Evolutionary conservation across 2,329 filamentous ascomycete species (phyloP).

Genomic region (Trichoderma brevicompactum): DNA sequence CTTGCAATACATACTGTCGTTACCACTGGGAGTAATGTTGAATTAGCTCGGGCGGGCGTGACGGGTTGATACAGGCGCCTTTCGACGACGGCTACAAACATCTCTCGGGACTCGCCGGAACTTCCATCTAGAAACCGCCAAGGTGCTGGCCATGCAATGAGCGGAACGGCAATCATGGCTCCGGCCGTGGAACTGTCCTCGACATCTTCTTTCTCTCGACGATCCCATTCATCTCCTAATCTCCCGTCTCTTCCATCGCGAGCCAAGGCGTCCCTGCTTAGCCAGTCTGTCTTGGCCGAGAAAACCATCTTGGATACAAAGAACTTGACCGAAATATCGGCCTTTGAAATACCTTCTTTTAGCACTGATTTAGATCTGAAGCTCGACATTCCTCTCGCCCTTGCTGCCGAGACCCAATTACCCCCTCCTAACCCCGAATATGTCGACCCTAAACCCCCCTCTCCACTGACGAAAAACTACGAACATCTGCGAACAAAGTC

Average conservation of each 20-base stretch:
- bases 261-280: constrained; percentile 34
- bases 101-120: constrained; percentile 11
- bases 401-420: neutral
- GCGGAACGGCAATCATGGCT: constrained; percentile 45
- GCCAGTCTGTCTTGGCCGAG: constrained; percentile 3
- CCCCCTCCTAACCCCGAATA: constrained; percentile 18
- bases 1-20: neutral
- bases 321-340: constrained; percentile 38
- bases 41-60: constrained; percentile 33
- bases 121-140: constrained; percentile 4
- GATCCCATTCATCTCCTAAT: constrained; percentile 44
- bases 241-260: constrained; percentile 39
- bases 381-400: constrained; percentile 51
- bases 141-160: constrained; percentile 43
- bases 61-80: constrained; percentile 31
- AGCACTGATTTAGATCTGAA: constrained; percentile 56
- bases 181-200: constrained; percentile 44
- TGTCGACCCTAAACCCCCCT: constrained; percentile 26
- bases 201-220: constrained; percentile 39
- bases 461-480: constrained; percentile 13
- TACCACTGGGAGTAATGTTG: constrained; percentile 36
- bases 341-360: constrained; percentile 59
- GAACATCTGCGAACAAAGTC: constrained; percentile 39
- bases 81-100: constrained; percentile 18
- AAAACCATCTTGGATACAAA: constrained; percentile 16